Evolutionary conservation across 257 asterid genomes (phyloP).

Genomic region (Mitragyna speciosa): DNA sequence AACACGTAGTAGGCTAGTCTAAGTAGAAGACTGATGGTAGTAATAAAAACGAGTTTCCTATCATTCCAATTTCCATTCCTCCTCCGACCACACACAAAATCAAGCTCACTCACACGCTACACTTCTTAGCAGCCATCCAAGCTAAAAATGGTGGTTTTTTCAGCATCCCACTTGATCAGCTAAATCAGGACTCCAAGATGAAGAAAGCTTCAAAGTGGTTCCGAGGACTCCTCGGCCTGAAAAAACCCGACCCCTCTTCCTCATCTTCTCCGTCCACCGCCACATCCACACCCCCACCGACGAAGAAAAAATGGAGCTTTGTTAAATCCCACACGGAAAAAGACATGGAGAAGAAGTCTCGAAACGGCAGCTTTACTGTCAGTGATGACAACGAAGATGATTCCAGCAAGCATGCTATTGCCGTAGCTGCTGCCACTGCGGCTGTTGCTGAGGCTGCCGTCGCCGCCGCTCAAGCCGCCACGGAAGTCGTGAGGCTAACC

Average conservation of each 20-base stretch:
- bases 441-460: conserved; percentile 79
- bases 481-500: conserved; percentile 62
- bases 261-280: conserved; percentile 5
- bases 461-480: conserved; percentile 80
- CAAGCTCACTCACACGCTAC: too few relatives aligned
- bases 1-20: too few relatives aligned
- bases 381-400: conserved; percentile 33
- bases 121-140: too few relatives aligned
- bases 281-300: conserved; percentile 26
- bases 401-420: conserved; percentile 61
- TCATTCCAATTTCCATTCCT: too few relatives aligned
- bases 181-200: conserved; percentile 33
- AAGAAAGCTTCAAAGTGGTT: conserved; percentile 88
- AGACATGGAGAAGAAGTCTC: conserved; percentile 4
- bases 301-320: conserved; percentile 71
- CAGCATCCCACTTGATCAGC: not conserved
- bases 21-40: too few relatives aligned
- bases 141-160: not conserved
- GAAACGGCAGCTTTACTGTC: not conserved
- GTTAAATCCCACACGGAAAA: conserved; percentile 42
- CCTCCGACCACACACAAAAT: too few relatives aligned
- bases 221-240: conserved; percentile 72
- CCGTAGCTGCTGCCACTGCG: conserved; percentile 71
- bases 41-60: too few relatives aligned
- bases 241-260: conserved; percentile 32